Base-by-base conservation (phyloP, 1,284 basidiomycete genomes). In the Ganoderma boninense region DNA sequence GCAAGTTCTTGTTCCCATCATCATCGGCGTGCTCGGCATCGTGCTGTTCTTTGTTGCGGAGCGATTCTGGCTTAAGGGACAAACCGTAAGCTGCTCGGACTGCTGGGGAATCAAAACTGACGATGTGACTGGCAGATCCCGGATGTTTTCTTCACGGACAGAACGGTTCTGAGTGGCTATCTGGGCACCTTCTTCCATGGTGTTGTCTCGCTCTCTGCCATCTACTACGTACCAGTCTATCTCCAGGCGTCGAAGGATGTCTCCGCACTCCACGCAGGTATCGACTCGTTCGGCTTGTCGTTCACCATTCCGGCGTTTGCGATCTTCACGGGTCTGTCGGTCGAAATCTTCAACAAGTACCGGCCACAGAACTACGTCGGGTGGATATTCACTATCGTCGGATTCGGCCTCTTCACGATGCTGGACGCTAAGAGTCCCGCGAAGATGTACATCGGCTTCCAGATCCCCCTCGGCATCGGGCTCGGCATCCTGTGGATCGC, bases 181-280 rank as follows among this genome's bases (percentile, higher is more conserved):
- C 54, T 77, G 11, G 75, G 72, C 11, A 74, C 73, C 2, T 74
- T 76, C 65, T 69, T 73, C 56, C 73, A 74, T 26, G 73, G 73
- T 0, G 61, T 74, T 8, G 71, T 69, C 49, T 62, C 67, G 42
- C 52, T 74, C 20, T 40, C 69, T n/a, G 56, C 56, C 20, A 64
- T 74, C 32, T 74, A 73, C 64, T 76, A 74, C 26, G 56, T 74
- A 54, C 81, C 83, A 0, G 82, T 84, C 0, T 89, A 85, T 76
- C 87, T 84, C 74, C 87, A 89, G 76, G 84, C 83, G 1, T 82
- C 83, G 66, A 82, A 82, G 61, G 81, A 79, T 13, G 81, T 83
- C 6, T 82, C 81, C 1, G 83, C 87, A 0, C 79, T 84, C 26
- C 75, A 76, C 0, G 84, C 86, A 2, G 85, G 85, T 1, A 79